phyloP scores from a whole-genome alignment of 441 rosid species.

The Populus hybrid region DNA sequence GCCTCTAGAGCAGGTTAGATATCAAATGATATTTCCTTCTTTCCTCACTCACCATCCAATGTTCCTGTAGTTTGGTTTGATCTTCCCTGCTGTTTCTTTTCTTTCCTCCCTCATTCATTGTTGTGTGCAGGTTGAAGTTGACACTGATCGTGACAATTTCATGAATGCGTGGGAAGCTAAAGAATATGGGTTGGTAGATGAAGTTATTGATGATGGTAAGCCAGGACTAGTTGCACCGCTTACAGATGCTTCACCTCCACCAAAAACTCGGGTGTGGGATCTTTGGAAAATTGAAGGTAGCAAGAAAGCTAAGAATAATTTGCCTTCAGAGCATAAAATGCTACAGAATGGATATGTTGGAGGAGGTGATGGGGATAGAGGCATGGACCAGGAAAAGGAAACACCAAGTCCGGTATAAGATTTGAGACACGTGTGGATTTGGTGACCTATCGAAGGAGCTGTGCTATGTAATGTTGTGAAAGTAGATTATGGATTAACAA shows the following conservation, averaged over 20 bases:
- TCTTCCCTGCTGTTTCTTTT: neutral
- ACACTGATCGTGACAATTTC: constrained; percentile 77
- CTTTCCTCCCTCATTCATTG: neutral
- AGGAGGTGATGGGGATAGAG: constrained; percentile 31
- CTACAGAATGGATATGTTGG: constrained; percentile 36
- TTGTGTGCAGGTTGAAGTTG: constrained; percentile 57
- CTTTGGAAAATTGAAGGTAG: constrained; percentile 69
- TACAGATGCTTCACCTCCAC: constrained; percentile 65
- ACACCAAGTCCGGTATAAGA: constrained; percentile 33
- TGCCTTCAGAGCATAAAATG: constrained; percentile 56
- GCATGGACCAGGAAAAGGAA: constrained; percentile 27
- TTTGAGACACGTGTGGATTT: neutral
- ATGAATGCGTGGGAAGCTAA: constrained; percentile 91
- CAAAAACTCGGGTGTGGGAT: constrained; percentile 66
- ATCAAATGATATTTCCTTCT: neutral
- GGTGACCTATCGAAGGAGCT: neutral
- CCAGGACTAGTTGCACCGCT: constrained; percentile 79
- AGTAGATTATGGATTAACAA: neutral
- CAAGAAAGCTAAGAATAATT: constrained; percentile 46
- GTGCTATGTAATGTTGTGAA: neutral
- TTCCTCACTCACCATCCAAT: constrained; percentile 5
- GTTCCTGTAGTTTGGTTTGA: neutral
- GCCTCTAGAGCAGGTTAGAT: constrained; percentile 57
- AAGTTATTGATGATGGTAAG: constrained; percentile 79
- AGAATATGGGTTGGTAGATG: constrained; percentile 79